Percentiles rank a stretch among this genome's conserved stretches.
These are phyloP conservation scores for Zasmidium angulare DNA, from an alignment of 2,329 filamentous ascomycete genomes.

Conservation along the genomic window DNA sequence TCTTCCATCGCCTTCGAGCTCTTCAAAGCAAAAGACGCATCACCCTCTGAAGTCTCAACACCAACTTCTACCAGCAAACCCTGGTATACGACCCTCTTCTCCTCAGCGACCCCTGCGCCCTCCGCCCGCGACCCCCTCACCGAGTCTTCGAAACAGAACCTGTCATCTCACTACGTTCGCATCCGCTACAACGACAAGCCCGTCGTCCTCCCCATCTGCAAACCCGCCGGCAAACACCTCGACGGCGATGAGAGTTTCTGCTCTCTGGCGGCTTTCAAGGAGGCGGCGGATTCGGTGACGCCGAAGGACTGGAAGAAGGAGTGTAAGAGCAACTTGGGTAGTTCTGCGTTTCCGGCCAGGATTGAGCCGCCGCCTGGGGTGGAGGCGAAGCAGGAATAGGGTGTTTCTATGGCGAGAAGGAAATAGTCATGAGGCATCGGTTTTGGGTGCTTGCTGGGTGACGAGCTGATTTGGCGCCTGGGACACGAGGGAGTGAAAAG, in stretches of 20 bases:
- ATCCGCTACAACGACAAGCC: slow-evolving; percentile 87
- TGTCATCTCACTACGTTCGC: slow-evolving; percentile 82
- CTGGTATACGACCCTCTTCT: slow-evolving; percentile 30
- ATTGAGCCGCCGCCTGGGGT: slow-evolving; percentile 20
- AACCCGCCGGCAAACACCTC: slow-evolving; percentile 73
- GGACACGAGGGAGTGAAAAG: background rate
- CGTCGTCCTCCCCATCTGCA: slow-evolving; percentile 80
- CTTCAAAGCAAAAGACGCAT: slow-evolving; percentile 58
- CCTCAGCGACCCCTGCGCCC: slow-evolving; percentile 9
- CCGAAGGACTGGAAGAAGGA: slow-evolving; percentile 73
- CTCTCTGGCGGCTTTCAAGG: slow-evolving; percentile 88
- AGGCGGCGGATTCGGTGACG: slow-evolving; percentile 85
- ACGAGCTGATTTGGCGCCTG: background rate
- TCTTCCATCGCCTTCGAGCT: slow-evolving; percentile 89
- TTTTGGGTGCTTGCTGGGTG: background rate
- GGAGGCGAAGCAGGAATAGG: background rate
- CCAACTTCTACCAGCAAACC: no score
- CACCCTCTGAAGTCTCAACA: no score
- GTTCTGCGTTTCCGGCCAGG: slow-evolving; percentile 38
- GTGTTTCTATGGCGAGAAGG: no score
- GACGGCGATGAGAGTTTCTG: slow-evolving; percentile 86
- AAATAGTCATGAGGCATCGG: no score
- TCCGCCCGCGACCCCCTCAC: slow-evolving; percentile 54
- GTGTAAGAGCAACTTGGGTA: slow-evolving; percentile 59
- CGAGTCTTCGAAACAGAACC: slow-evolving; percentile 55